These are phyloP conservation scores for Cicer chorassanicum DNA, from an alignment of 306 rosid genomes.

Conservation along the genomic window DNA sequence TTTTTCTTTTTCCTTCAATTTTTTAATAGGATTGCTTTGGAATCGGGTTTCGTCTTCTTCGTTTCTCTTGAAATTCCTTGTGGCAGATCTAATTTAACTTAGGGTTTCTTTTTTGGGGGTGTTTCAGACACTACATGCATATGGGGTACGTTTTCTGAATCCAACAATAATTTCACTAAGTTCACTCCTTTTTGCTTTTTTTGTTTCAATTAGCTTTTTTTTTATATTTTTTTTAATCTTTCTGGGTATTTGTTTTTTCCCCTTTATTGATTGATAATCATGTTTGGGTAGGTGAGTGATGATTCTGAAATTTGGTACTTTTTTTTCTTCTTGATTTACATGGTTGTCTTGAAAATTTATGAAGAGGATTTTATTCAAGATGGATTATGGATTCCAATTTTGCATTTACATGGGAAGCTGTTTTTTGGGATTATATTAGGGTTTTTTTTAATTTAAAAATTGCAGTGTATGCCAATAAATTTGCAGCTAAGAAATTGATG, in stretches of 20 bases:
- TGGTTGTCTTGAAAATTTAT: slow-evolving; percentile 21
- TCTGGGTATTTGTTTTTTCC: slow-evolving; percentile 28
- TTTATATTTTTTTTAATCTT: background rate
- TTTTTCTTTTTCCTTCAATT: slow-evolving; percentile 27
- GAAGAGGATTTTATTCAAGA: slow-evolving; percentile 10
- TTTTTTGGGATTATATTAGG: background rate
- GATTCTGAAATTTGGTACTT: slow-evolving; percentile 5
- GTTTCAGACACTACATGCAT: slow-evolving; percentile 49
- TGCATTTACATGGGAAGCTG: slow-evolving; percentile 14
- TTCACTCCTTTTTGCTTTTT: slow-evolving; percentile 25
- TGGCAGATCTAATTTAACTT: slow-evolving; percentile 45
- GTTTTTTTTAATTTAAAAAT: background rate
- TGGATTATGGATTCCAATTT: slow-evolving; percentile 21
- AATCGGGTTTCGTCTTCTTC: slow-evolving; percentile 40
- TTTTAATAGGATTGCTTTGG: slow-evolving; percentile 44
- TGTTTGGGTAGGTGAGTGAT: slow-evolving; percentile 36
- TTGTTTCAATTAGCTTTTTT: slow-evolving; percentile 8
- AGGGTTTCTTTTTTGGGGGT: slow-evolving; percentile 27
- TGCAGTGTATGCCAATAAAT: slow-evolving; percentile 11
- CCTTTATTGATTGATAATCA: slow-evolving; percentile 31
- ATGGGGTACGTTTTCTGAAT: slow-evolving; percentile 63
- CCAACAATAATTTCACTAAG: slow-evolving; percentile 32
- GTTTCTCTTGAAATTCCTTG: slow-evolving; percentile 30
- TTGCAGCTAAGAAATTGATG: slow-evolving; percentile 32
- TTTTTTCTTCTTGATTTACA: slow-evolving; percentile 21